These are phyloP conservation scores for Sugiyamaella valdiviana DNA, from an alignment of 805 yeast species.

Conservation along the genomic window DNA sequence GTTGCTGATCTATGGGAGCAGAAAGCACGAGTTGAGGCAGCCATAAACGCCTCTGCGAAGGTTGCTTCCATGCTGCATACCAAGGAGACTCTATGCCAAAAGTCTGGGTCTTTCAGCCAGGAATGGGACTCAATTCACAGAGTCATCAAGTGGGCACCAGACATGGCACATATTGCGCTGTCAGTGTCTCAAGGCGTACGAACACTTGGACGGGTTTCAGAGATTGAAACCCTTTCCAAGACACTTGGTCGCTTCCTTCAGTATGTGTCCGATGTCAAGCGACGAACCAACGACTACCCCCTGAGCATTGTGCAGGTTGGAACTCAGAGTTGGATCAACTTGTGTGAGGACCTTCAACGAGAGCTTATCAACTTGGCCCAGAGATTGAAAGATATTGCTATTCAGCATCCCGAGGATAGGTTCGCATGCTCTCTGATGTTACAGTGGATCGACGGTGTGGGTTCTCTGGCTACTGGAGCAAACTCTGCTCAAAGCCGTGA, in stretches of 20 bases:
- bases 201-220: background rate
- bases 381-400: background rate
- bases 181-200: background rate
- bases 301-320: background rate
- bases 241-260: background rate
- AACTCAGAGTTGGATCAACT: background rate
- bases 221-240: background rate
- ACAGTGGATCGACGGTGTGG: background rate
- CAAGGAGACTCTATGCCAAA: background rate
- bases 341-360: background rate
- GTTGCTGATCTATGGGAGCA: background rate
- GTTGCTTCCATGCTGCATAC: background rate
- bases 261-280: background rate
- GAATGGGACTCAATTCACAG: background rate
- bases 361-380: background rate
- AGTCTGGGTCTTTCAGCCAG: background rate
- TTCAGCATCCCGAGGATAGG: background rate
- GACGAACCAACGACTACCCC: background rate
- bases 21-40: background rate
- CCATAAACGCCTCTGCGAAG: too few species aligned
- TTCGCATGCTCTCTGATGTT: background rate
- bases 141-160: conserved; percentile 2
- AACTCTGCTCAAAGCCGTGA: background rate
- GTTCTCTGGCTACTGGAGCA: background rate
- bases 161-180: background rate